phyloP scores from a whole-genome alignment of 768 basidiomycete genomes.

The Pleurotus platypus region DNA sequence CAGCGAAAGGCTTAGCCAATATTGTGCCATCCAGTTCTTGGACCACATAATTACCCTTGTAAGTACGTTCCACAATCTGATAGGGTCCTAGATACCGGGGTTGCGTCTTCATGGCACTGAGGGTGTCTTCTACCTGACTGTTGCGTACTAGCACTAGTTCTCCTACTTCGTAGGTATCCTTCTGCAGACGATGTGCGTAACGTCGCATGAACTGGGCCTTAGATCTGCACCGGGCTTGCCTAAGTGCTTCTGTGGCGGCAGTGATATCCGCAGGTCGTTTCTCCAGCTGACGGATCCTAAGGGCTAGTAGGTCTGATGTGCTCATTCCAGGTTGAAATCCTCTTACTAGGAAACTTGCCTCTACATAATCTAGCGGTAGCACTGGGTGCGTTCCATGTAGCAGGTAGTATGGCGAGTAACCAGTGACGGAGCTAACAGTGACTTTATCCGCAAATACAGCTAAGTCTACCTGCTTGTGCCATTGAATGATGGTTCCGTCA shows the following conservation, averaged over 20 bases:
- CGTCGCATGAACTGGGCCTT: slow-evolving; percentile 19
- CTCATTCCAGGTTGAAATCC: slow-evolving; percentile 12
- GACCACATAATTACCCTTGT: slow-evolving; percentile 9
- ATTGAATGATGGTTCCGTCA: neutral
- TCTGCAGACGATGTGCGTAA: neutral
- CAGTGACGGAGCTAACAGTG: slow-evolving; percentile 15
- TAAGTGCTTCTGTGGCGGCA: slow-evolving; percentile 12
- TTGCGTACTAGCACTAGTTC: slow-evolving; percentile 20
- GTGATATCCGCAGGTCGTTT: slow-evolving; percentile 16
- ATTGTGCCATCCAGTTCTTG: slow-evolving; percentile 13
- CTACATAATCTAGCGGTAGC: neutral
- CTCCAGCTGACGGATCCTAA: slow-evolving; percentile 21
- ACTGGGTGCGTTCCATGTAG: slow-evolving; percentile 12
- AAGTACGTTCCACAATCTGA: slow-evolving; percentile 16
- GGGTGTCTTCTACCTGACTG: slow-evolving; percentile 14
- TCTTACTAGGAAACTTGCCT: slow-evolving; percentile 26
- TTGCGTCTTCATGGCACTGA: slow-evolving; percentile 16
- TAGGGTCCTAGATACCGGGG: slow-evolving; percentile 24
- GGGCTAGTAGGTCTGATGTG: slow-evolving; percentile 16
- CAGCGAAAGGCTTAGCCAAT: slow-evolving; percentile 3
- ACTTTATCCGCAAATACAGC: slow-evolving; percentile 16
- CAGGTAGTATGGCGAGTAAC: slow-evolving; percentile 17
- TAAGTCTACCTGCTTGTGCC: neutral
- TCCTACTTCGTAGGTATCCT: neutral
- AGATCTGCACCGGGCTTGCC: slow-evolving; percentile 16